Percentiles rank a stretch among this genome's conserved stretches.
These are phyloP conservation scores for Chrysoporthe puriensis DNA, from an alignment of 2,329 filamentous ascomycete genomes.

Conservation along the genomic window DNA sequence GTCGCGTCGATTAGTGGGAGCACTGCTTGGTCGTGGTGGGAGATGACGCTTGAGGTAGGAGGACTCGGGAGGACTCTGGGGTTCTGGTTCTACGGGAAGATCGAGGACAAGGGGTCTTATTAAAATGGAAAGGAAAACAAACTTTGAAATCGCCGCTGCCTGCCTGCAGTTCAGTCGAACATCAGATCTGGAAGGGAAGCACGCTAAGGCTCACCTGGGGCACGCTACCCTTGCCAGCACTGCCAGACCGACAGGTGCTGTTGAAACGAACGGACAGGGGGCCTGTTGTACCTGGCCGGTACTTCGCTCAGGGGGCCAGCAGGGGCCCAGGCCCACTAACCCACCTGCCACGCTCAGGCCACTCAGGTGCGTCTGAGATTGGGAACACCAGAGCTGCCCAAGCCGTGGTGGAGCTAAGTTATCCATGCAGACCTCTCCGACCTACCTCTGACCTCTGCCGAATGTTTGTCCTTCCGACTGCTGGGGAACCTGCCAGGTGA, in stretches of 20 bases:
- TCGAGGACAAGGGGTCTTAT: slow-evolving; percentile 31
- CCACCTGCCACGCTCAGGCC: slow-evolving; percentile 25
- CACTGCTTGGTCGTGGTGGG: slow-evolving; percentile 17
- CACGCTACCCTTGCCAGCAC: slow-evolving; percentile 17
- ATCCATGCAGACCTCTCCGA: slow-evolving; percentile 11
- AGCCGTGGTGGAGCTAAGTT: neutral
- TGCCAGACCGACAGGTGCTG: slow-evolving; percentile 29
- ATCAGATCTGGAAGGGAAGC: slow-evolving; percentile 6
- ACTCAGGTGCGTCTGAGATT: slow-evolving; percentile 8
- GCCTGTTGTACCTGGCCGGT: slow-evolving; percentile 25
- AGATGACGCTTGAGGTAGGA: slow-evolving; percentile 22
- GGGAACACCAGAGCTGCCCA: slow-evolving; percentile 17
- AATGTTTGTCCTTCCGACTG: neutral
- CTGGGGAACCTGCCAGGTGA: too few species aligned
- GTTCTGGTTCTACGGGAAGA: slow-evolving; percentile 14
- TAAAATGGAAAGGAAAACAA: slow-evolving; percentile 27
- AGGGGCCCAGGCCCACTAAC: slow-evolving; percentile 15
- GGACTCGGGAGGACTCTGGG: slow-evolving; percentile 7
- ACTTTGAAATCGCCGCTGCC: slow-evolving; percentile 19
- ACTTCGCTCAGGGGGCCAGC: slow-evolving; percentile 21
- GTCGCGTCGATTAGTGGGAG: neutral
- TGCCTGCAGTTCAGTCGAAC: slow-evolving; percentile 7
- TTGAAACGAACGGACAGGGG: slow-evolving; percentile 29
- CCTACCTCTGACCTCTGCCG: neutral
- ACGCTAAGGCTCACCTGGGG: slow-evolving; percentile 10